Base-by-base conservation (phyloP, 805 yeast genomes). In the Yamadazyma paraphyllophila region DNA sequence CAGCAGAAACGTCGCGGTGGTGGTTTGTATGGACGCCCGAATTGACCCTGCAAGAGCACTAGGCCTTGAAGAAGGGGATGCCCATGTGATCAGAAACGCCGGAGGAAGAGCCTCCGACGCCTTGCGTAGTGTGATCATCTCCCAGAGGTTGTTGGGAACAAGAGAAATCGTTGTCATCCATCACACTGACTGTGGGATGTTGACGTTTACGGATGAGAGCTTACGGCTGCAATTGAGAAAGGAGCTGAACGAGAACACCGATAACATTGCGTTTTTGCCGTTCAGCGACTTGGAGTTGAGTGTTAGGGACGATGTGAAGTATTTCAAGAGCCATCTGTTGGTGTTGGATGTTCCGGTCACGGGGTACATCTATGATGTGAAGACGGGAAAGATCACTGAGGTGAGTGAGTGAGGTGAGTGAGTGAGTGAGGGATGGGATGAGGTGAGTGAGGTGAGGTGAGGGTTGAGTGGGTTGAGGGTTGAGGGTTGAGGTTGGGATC, bases 101-200 rank as follows among this genome's bases (percentile, higher is more conserved):
- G 76, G 76, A 11, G 76, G 76, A 2, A 54, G 75, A 50, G 65
- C 73, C 1, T 46, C 61, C 24, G 75, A 70, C 47, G 73, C 72
- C 2, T 55, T 71, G 29, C 48, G 76, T 14, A 60, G 67, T 47
- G 50, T 71, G 16, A 64, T 70, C 14, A 70, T 71, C 41, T 69
- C 74, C 9, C 75, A 71, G 51, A 55, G 65, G 46, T 50, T 71
- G 24, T 56, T 71, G 41, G 72, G 72, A 2, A 71, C 76, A 2
- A 55, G 60, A 42, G 76, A 71, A 44, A 64, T 69, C 20, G 64
- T 71, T 14, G 59, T 71, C 40, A 44, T 66, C 41, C 74, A 68
- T 51, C 74, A 69, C 45, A 69, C 74, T 10, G 75, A 71, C 49
- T 71, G 76, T 56, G 75, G 76, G 3, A 71, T 71, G 76, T 53